These are phyloP conservation scores for Trichopus zeylanicus DNA, from an alignment of 116 monocot species.

Conservation along the genomic window DNA sequence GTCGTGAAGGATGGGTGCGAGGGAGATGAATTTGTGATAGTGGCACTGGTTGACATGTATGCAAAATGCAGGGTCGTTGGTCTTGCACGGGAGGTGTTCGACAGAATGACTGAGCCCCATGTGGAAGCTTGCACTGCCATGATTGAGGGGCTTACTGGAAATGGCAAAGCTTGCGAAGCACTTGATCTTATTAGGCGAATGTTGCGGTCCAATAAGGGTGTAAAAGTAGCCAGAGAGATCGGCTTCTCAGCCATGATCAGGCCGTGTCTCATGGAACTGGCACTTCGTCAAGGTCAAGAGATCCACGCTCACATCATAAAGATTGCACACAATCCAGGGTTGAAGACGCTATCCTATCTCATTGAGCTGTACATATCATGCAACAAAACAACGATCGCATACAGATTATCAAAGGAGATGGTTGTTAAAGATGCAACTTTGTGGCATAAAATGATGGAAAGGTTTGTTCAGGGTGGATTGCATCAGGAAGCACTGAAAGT, in stretches of 20 bases:
- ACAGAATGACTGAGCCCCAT: not conserved
- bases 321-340: slow-evolving; percentile 10
- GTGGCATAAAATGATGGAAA: slow-evolving; percentile 18
- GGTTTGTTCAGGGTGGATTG: slow-evolving; percentile 13
- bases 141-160: slow-evolving; percentile 23
- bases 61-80: slow-evolving; percentile 14
- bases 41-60: slow-evolving; percentile 26
- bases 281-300: slow-evolving; percentile 20
- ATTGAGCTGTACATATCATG: slow-evolving; percentile 17
- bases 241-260: slow-evolving; percentile 16
- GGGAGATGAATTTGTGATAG: slow-evolving; percentile 7
- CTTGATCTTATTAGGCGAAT: slow-evolving; percentile 7
- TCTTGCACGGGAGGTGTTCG: slow-evolving; percentile 16
- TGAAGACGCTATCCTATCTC: slow-evolving; percentile 8
- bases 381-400: slow-evolving; percentile 11
- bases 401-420: slow-evolving; percentile 6
- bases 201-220: not conserved
- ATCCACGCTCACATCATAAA: slow-evolving; percentile 29
- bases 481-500: slow-evolving; percentile 10
- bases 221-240: slow-evolving; percentile 1
- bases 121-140: slow-evolving; percentile 24
- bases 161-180: slow-evolving; percentile 8
- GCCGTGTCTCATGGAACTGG: slow-evolving; percentile 12
- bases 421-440: slow-evolving; percentile 9
- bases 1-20: slow-evolving; percentile 8